These are phyloP conservation scores for Aspergillus panamensis DNA, from an alignment of 495 filamentous ascomycete genomes.

Conservation along the genomic window DNA sequence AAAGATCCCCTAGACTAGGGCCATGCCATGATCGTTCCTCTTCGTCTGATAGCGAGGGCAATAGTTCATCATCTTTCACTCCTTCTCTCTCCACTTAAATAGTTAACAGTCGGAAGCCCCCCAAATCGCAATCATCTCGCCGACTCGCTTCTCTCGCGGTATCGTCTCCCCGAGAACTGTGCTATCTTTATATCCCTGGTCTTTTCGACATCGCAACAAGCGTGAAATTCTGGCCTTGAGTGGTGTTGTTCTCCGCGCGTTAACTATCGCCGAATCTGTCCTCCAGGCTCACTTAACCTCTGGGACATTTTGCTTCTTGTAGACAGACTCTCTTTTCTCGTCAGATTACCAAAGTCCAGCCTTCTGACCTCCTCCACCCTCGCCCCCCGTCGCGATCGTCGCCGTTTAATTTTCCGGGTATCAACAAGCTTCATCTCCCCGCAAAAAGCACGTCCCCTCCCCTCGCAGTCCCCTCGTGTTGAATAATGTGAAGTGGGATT, in stretches of 20 bases:
- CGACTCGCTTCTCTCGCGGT: not conserved
- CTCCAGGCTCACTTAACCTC: not conserved
- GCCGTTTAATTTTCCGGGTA: conserved; percentile 1
- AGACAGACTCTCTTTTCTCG: not conserved
- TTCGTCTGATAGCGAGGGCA: not conserved
- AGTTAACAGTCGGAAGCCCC: not conserved
- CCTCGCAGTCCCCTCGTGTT: conserved; percentile 4
- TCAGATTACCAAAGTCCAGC: not conserved
- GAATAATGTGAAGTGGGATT: conserved; percentile 10
- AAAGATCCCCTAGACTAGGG: not conserved
- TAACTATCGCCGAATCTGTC: not conserved
- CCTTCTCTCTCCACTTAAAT: not conserved
- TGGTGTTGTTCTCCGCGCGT: not conserved
- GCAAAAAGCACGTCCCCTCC: conserved; percentile 10
- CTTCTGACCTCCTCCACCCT: not conserved
- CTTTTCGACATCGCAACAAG: not conserved
- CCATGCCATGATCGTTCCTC: not conserved
- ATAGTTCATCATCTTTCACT: not conserved
- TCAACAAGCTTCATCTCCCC: conserved; percentile 10
- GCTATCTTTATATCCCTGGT: not conserved
- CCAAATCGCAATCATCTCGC: not conserved
- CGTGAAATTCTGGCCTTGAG: not conserved
- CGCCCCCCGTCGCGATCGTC: not conserved
- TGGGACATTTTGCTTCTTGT: not conserved
- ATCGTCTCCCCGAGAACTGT: not conserved